Conservation (phyloP, 2,329 filamentous ascomycete species). For the Diplodia scrobiculata region DNA sequence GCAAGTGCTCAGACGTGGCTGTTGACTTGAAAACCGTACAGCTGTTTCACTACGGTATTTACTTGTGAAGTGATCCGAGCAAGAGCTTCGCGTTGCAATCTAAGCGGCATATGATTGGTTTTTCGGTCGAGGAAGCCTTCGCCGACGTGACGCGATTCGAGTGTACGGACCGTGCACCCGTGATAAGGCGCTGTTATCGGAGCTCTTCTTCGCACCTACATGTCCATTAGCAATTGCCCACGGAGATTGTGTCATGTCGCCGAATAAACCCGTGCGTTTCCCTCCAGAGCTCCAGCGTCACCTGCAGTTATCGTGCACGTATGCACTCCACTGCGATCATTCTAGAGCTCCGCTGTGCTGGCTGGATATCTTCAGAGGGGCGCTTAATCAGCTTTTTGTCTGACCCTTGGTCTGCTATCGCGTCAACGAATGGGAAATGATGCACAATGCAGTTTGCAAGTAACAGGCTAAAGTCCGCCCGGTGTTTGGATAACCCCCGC, state of each 20-base stretch:
- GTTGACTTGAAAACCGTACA: too few relatives aligned
- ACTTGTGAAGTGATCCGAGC: too few relatives aligned
- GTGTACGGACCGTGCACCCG: neutral
- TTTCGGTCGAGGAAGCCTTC: neutral
- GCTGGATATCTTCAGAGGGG: too few relatives aligned
- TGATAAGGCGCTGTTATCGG: conserved; percentile 1
- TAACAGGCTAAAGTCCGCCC: conserved; percentile 12
- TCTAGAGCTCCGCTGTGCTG: too few relatives aligned
- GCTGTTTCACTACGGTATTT: too few relatives aligned
- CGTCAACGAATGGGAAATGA: neutral
- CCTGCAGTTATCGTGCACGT: neutral
- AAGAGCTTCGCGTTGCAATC: too few relatives aligned
- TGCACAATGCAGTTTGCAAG: neutral
- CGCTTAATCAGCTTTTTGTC: neutral
- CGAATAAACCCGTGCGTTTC: neutral
- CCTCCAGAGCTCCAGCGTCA: neutral
- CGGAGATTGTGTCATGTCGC: neutral
- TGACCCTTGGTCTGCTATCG: neutral
- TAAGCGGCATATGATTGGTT: neutral
- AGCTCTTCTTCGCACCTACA: neutral
- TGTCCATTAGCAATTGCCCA: neutral
- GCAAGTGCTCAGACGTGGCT: too few relatives aligned
- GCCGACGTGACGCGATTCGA: neutral
- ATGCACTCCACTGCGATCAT: too few relatives aligned
- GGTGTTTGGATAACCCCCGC: conserved; percentile 18